These are phyloP conservation scores for Tuber umbilicatum DNA, from an alignment of 495 filamentous ascomycete genomes.

Conservation along the genomic window DNA sequence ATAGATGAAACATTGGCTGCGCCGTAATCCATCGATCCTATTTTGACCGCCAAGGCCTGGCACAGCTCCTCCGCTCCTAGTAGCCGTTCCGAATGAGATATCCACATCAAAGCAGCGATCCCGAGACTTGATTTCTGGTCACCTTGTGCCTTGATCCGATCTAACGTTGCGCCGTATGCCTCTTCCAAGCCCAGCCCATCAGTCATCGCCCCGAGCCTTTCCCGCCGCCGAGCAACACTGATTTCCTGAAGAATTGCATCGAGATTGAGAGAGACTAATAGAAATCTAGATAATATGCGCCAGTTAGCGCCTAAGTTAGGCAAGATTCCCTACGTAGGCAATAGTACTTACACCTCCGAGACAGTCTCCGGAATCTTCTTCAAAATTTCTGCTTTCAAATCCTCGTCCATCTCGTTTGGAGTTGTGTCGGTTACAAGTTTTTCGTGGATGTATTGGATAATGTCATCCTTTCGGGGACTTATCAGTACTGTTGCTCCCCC, in stretches of 20 bases:
- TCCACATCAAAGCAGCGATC: background rate
- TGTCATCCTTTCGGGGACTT: background rate
- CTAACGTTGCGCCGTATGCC: background rate
- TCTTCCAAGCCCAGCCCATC: background rate
- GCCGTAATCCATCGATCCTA: background rate
- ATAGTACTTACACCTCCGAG: background rate
- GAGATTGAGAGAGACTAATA: background rate
- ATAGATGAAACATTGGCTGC: background rate
- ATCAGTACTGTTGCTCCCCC: background rate
- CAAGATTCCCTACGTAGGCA: background rate
- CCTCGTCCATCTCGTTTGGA: background rate
- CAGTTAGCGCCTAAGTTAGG: background rate
- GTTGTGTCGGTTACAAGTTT: background rate
- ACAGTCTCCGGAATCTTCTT: background rate
- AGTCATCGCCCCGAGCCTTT: background rate
- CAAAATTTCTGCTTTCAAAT: background rate
- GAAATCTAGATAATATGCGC: background rate
- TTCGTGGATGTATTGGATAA: background rate
- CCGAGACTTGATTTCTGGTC: background rate
- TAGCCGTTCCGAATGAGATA: background rate
- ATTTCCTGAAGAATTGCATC: background rate
- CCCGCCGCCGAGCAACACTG: background rate
- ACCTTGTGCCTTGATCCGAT: background rate
- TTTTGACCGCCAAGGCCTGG: background rate
- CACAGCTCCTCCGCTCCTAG: background rate